phyloP scores from a whole-genome alignment of 208 protist genomes.

The Trypanosoma cruzi region DNA sequence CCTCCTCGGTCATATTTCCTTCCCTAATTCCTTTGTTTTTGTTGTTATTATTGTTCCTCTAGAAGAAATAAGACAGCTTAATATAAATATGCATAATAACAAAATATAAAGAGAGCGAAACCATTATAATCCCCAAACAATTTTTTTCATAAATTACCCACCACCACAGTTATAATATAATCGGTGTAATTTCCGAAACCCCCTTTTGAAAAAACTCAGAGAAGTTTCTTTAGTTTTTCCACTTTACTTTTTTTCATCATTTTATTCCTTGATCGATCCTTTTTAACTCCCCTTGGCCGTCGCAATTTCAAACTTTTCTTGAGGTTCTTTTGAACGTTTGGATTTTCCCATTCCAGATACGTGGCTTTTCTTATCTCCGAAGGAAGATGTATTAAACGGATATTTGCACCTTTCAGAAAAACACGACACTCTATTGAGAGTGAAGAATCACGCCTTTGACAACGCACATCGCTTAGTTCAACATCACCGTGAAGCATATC shows the following conservation, averaged over 20 bases:
- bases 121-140: too few relatives aligned
- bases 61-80: too few relatives aligned
- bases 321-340: conserved; percentile 36
- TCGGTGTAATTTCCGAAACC: neutral
- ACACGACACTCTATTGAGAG: conserved; percentile 57
- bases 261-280: neutral
- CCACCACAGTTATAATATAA: conserved; percentile 14
- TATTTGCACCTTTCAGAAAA: conserved; percentile 39
- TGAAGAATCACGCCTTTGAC: conserved; percentile 56
- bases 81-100: too few relatives aligned
- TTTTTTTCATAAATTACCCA: neutral
- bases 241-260: conserved; percentile 22
- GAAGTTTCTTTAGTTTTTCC: conserved; percentile 31
- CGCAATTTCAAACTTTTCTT: conserved; percentile 46
- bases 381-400: conserved; percentile 65
- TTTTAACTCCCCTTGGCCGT: conserved; percentile 11
- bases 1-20: conserved; percentile 23
- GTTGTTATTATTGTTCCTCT: too few relatives aligned
- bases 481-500: conserved; percentile 56
- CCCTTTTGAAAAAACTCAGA: conserved; percentile 10
- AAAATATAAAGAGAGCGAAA: too few relatives aligned
- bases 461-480: conserved; percentile 55
- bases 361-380: conserved; percentile 57
- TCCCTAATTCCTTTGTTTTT: neutral
- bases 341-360: conserved; percentile 50